Base-by-base conservation (phyloP, 805 yeast species). In the Yarrowia sp. region DNA sequence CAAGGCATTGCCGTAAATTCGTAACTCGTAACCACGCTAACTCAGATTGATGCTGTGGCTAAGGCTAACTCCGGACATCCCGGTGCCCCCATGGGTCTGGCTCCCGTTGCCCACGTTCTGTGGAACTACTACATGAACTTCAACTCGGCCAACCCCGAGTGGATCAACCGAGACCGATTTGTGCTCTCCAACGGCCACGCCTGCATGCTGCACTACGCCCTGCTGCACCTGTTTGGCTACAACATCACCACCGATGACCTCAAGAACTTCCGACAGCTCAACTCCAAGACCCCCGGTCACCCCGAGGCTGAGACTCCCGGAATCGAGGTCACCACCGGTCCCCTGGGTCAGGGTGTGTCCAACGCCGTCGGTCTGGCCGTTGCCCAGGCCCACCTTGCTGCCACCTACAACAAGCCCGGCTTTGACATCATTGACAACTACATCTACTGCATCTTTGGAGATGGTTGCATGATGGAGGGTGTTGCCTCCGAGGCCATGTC, bases 21-120 rank as follows among this genome's bases (percentile, higher is more conserved):
- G n/a, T 1, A 19, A 19, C 19, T 10, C 12, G 40, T 38, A 11
- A 50, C 35, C 8, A 5, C n/a, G 32, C 49, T 35, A 68, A 45
- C 52, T n/a, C 68, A 79, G 81, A 89, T 90, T 68, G 99, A 94
- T 79, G 87, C 90, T 73, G 96, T 91, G 71, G 84, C 89, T 70
- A 85, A 87, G 81, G 94, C 98, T 76, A 90, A 94, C 82, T 89
- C 97, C 71, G 99, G 99, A 74, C 99, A 94, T 83, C 99, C 99
- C 69, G 99, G 99, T 74, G 98, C 99, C 67, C 98, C 98, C 76
- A 87, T 94, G 86, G 98, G 98, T 72, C 83, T 94, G 81, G 98
- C 99, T 16, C 97, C 98, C 56, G 89, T 93, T 71, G 97, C 98
- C 72, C 98, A 94, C 81, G 89, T 87, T 69, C 79, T 94, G 72